phyloP scores from a whole-genome alignment of 2,329 filamentous ascomycete genomes.

The Sporothrix pseudoabietina region DNA sequence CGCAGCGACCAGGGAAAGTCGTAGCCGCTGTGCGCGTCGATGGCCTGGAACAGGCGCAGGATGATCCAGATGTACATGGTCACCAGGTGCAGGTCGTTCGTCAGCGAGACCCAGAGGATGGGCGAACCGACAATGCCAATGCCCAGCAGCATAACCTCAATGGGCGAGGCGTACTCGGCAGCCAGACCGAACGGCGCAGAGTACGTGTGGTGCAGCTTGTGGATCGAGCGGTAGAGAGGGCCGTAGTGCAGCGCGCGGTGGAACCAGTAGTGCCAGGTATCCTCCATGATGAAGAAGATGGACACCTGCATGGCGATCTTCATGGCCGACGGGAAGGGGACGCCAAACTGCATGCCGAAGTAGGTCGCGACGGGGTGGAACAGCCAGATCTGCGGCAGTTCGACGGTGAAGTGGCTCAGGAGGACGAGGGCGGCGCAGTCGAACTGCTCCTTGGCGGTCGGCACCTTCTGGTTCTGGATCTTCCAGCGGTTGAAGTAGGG shows the following conservation, averaged over 20 bases:
- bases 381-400: conserved; percentile 97
- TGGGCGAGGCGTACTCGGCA: conserved; percentile 95
- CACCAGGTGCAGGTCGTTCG: conserved; percentile 85
- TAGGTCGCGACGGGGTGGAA: conserved; percentile 96
- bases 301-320: conserved; percentile 91
- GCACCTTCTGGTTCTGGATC: conserved; percentile 88
- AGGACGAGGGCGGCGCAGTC: conserved; percentile 91
- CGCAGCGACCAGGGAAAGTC: conserved; percentile 98
- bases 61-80: conserved; percentile 99
- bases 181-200: conserved; percentile 95
- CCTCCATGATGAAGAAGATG: conserved; percentile 93
- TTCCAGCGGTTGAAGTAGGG: conserved; percentile 91
- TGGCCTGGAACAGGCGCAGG: conserved; percentile 91
- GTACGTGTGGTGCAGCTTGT: conserved; percentile 99
- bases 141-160: conserved; percentile 93
- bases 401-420: conserved; percentile 94
- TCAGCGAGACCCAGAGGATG: conserved; percentile 79
- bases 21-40: conserved; percentile 96
- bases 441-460: conserved; percentile 91
- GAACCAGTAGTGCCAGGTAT: conserved; percentile 97
- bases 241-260: conserved; percentile 93
- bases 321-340: conserved; percentile 82
- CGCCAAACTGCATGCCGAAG: conserved; percentile 82
- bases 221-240: conserved; percentile 91
- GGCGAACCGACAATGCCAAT: conserved; percentile 82